These are phyloP conservation scores for Rhytidhysteron rufulum DNA, from an alignment of 2,329 filamentous ascomycete species.

Conservation along the genomic window DNA sequence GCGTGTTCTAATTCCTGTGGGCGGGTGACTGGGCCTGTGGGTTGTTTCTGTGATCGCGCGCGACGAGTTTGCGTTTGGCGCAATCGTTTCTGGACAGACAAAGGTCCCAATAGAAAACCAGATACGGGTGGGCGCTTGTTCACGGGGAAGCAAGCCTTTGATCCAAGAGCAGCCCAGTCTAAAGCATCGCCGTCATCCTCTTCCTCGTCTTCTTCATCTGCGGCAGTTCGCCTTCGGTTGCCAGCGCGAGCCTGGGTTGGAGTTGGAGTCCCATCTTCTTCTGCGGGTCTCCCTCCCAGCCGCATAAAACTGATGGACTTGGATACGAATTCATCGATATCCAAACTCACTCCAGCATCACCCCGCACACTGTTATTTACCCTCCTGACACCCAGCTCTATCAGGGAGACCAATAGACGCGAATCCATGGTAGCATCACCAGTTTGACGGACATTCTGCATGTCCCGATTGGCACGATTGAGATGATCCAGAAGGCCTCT, in stretches of 20 bases:
- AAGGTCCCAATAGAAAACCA: constrained; percentile 80
- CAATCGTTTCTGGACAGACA: constrained; percentile 82
- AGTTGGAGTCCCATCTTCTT: constrained; percentile 46
- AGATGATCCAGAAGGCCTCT: constrained; percentile 64
- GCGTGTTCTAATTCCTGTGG: constrained; percentile 73
- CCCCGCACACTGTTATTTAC: constrained; percentile 71
- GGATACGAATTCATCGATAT: constrained; percentile 86
- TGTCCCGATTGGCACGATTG: constrained; percentile 60
- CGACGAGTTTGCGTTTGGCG: constrained; percentile 65
- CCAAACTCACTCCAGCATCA: constrained; percentile 68
- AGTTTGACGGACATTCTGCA: constrained; percentile 75
- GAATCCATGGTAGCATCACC: constrained; percentile 88
- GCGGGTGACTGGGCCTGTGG: constrained; percentile 62
- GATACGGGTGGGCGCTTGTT: constrained; percentile 72
- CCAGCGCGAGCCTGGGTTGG: constrained; percentile 47
- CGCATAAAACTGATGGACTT: constrained; percentile 89
- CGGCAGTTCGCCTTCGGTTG: constrained; percentile 42
- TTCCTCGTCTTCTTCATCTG: constrained; percentile 55
- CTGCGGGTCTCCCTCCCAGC: constrained; percentile 46
- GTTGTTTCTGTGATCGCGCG: constrained; percentile 65
- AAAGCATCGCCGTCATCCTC: constrained; percentile 66
- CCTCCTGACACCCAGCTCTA: constrained; percentile 76
- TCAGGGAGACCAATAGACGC: constrained; percentile 74
- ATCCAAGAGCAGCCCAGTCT: constrained; percentile 79
- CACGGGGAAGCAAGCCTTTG: constrained; percentile 68